These are phyloP conservation scores for Botrytis porri DNA, from an alignment of 2,329 filamentous ascomycete species.

Conservation along the genomic window DNA sequence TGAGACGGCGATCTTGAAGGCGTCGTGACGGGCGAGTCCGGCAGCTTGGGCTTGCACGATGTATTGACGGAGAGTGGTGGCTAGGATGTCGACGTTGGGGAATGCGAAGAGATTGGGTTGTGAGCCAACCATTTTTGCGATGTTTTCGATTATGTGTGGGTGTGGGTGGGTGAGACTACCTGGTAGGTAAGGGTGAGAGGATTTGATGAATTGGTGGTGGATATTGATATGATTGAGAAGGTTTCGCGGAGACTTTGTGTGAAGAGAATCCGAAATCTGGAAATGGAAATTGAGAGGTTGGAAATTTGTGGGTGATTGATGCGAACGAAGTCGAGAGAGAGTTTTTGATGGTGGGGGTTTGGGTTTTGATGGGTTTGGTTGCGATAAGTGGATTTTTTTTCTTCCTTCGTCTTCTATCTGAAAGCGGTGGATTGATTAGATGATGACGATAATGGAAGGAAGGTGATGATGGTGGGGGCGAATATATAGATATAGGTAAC, in stretches of 20 bases:
- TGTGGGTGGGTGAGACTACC: too few species aligned
- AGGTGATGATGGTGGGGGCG: neutral
- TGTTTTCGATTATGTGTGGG: neutral
- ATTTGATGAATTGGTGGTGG: neutral
- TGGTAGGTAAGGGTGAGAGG: conserved; percentile 1
- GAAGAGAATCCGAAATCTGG: neutral
- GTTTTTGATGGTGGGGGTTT: conserved; percentile 16
- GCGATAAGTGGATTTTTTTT: conserved; percentile 10
- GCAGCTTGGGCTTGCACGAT: conserved; percentile 77
- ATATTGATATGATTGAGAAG: neutral
- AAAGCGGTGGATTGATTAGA: conserved; percentile 8
- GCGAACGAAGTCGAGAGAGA: neutral
- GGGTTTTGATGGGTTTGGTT: neutral
- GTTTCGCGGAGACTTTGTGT: neutral
- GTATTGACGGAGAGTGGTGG: conserved; percentile 74
- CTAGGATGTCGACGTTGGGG: conserved; percentile 64
- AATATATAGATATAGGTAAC: neutral
- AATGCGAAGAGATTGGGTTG: conserved; percentile 76
- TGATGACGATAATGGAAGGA: neutral
- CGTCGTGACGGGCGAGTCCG: conserved; percentile 73
- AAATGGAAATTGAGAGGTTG: neutral
- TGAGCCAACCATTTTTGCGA: conserved; percentile 30
- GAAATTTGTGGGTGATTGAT: conserved; percentile 12
- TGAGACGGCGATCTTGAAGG: conserved; percentile 89
- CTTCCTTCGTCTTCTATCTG: neutral